A percentile compares a stretch with the other conserved stretches of the same genome.
These are phyloP conservation scores for Penicillium sp. DNA, from an alignment of 2,329 filamentous ascomycete genomes.

Conservation along the genomic window DNA sequence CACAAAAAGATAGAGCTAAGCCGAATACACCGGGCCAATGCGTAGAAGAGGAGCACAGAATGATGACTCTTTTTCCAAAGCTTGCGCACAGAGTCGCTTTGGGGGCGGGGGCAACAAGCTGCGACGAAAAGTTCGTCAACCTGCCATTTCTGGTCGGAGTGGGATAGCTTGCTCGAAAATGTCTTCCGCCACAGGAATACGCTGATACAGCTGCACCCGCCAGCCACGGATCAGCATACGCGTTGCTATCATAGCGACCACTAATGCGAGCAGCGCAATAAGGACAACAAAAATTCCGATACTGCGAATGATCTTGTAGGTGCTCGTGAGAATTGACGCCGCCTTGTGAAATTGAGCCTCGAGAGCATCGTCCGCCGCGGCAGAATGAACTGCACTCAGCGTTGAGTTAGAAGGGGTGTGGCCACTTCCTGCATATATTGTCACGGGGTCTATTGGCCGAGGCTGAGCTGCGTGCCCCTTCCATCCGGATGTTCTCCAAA, in stretches of 20 bases:
- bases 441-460: slow-evolving; percentile 12
- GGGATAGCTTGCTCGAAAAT: slow-evolving; percentile 10
- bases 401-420: background rate
- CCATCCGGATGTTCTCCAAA: slow-evolving; percentile 16
- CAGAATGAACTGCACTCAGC: background rate
- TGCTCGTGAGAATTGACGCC: slow-evolving; percentile 10
- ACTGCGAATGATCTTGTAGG: slow-evolving; percentile 15
- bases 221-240: slow-evolving; percentile 20
- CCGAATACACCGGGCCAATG: too few relatives aligned
- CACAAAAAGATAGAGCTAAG: too few relatives aligned
- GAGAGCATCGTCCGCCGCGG: slow-evolving; percentile 3
- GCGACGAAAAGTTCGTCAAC: too few relatives aligned
- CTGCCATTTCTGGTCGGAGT: slow-evolving; percentile 7
- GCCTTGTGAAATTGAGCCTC: slow-evolving; percentile 16
- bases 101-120: too few relatives aligned
- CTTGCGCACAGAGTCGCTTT: too few relatives aligned
- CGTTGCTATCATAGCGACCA: slow-evolving; percentile 11
- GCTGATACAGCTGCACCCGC: slow-evolving; percentile 21
- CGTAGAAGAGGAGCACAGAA: too few relatives aligned
- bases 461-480: slow-evolving; percentile 9
- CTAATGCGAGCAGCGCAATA: slow-evolving; percentile 13
- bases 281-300: slow-evolving; percentile 18
- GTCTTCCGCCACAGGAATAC: slow-evolving; percentile 9
- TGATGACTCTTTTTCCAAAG: too few relatives aligned
- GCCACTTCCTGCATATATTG: slow-evolving; percentile 1